phyloP scores from a whole-genome alignment of 257 asterid genomes.

The Fraxinus quadrangulata region DNA sequence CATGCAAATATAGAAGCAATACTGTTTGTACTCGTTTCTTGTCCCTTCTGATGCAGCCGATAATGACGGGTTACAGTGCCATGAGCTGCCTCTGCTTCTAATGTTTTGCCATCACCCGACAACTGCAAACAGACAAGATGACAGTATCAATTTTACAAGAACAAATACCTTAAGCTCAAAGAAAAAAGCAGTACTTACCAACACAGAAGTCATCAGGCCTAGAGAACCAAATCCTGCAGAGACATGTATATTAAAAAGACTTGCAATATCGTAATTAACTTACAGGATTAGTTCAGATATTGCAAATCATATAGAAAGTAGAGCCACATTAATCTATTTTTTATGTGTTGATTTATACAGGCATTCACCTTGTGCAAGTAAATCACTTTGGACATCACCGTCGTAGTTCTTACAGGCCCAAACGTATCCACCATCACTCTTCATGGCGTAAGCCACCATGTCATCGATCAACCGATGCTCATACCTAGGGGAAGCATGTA shows the following conservation, averaged over 20 bases:
- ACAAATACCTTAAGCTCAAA: not conserved
- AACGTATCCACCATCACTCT: slow-evolving; percentile 93
- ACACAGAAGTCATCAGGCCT: slow-evolving; percentile 87
- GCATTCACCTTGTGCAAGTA: slow-evolving; percentile 88
- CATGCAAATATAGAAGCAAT: slow-evolving; percentile 96
- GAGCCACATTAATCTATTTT: slow-evolving; percentile 3
- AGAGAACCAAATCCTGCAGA: slow-evolving; percentile 88
- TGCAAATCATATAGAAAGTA: not conserved
- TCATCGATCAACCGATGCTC: slow-evolving; percentile 97
- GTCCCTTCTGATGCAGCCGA: slow-evolving; percentile 85
- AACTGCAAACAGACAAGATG: slow-evolving; percentile 44
- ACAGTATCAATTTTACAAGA: slow-evolving; percentile 4
- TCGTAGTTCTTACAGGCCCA: slow-evolving; percentile 99
- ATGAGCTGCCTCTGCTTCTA: slow-evolving; percentile 98
- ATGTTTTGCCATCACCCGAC: slow-evolving; percentile 88
- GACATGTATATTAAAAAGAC: not conserved
- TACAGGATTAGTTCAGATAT: not conserved
- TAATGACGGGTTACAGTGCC: slow-evolving; percentile 95
- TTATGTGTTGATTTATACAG: slow-evolving; percentile 1
- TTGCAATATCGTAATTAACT: not conserved
- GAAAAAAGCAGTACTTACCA: slow-evolving; percentile 47
- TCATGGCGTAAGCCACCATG: slow-evolving; percentile 92
- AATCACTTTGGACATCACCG: slow-evolving; percentile 95
- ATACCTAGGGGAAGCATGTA: slow-evolving; percentile 51
- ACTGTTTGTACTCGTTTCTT: slow-evolving; percentile 93